Evolutionary conservation across 192 early-diverging fungal species (phyloP), one percentile per base, ranked within the genome.

Genomic region (Coemansia umbellata): DNA sequence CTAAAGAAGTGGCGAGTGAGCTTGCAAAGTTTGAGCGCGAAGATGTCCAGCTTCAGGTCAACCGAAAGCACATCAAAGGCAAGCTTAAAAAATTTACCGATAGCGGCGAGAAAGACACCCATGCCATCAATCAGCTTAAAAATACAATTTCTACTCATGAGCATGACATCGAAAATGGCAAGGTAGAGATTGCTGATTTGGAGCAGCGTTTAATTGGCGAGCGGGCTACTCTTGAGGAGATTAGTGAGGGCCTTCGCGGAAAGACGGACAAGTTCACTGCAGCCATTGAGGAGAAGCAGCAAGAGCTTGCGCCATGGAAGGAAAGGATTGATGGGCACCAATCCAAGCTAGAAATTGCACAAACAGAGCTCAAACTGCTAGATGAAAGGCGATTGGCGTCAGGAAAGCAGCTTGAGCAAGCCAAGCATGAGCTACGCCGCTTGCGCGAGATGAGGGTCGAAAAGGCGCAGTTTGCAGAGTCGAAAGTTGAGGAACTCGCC

Each of bases 11-110:
- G 24, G 28, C 61, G 8, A 74, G 76, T 39, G 78, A 90, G 49
- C 73, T 89, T 13, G 74, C 84, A 10, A 80, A 72, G 55, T 83
- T 84, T 37, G 91, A 93, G 72, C 82, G 82, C 40, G 80, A 86
- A 28, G 87, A 93, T 58, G 87, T 97, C 18, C 86, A 93, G 60
- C 63, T 92, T 42, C 84, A 86, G 50, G 93, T 94, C 64, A 91
- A 84, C 53, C 85, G 85, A 64, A 91, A 94, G 55, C 86, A 93
- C 74, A 58, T 90, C 52, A 79, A 66, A 22, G 77, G 63, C 39
- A 92, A 95, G 57, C 75, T 81, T 49, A 92, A 94, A 54, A 94
- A 94, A 63, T 23, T 83, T 3, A 66, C 71, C 21, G 87, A 86
- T 30, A 36, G 87, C 5, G 53, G 92, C n/a, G 78, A 88, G 53